Conservation (phyloP, 805 yeast species). For the Kluyveromyces lactis region DNA sequence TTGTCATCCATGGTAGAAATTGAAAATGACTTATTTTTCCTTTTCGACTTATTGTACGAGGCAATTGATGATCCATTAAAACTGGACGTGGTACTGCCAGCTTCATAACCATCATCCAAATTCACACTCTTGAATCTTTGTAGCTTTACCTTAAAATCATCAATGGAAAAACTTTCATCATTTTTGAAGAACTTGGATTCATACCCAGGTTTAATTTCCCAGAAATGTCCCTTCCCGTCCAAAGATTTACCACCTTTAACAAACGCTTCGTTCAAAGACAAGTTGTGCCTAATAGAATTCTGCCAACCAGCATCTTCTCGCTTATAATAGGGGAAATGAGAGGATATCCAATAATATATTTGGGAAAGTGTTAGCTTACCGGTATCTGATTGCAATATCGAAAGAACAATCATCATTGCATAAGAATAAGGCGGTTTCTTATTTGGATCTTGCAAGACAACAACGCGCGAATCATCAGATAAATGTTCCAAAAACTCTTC, state of each 20-base stretch:
- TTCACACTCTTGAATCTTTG: slow-evolving; percentile 3
- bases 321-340: slow-evolving; percentile 74
- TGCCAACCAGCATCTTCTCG: slow-evolving; percentile 94
- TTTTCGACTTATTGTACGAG: neutral
- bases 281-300: slow-evolving; percentile 89
- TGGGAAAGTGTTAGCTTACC: slow-evolving; percentile 71
- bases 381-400: slow-evolving; percentile 71
- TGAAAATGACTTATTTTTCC: neutral
- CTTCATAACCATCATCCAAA: neutral
- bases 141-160: slow-evolving; percentile 16
- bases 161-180: slow-evolving; percentile 13
- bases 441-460: slow-evolving; percentile 10
- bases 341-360: slow-evolving; percentile 87
- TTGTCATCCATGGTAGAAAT: neutral
- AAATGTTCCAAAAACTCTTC: slow-evolving; percentile 23
- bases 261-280: slow-evolving; percentile 89
- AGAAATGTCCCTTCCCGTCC: slow-evolving; percentile 80
- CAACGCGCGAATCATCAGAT: slow-evolving; percentile 6
- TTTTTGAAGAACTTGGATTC: slow-evolving; percentile 72
- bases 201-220: slow-evolving; percentile 81
- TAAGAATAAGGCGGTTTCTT: slow-evolving; percentile 88
- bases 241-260: slow-evolving; percentile 81
- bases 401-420: slow-evolving; percentile 89
- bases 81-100: neutral
- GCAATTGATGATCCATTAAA: neutral